A percentile compares a stretch with the other conserved stretches of the same genome.
Evolutionary conservation across 495 filamentous ascomycete genomes (phyloP).

Genomic region (Daldinia bambusicola): DNA sequence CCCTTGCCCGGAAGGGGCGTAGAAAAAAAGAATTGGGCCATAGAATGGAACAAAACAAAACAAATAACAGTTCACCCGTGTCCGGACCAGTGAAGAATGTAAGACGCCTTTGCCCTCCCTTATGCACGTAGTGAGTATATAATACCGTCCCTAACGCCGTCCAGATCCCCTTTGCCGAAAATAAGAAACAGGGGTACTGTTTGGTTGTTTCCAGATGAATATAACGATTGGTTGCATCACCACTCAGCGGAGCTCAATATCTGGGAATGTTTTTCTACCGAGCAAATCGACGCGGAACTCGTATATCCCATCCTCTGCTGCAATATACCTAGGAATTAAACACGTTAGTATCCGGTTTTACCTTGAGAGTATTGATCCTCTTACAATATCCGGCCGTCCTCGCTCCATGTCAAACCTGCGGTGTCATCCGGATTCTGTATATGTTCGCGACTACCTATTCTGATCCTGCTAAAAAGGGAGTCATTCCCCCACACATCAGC

Average conservation of each 20-base stretch:
- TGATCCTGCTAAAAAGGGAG: conserved; percentile 37
- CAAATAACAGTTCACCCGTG: neutral
- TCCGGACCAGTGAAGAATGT: conserved; percentile 14
- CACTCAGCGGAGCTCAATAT: conserved; percentile 63
- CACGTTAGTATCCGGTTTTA: conserved; percentile 29
- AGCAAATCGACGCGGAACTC: conserved; percentile 74
- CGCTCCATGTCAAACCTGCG: conserved; percentile 76
- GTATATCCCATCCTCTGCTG: conserved; percentile 78
- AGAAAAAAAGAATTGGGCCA: conserved; percentile 6
- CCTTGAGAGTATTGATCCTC: conserved; percentile 45
- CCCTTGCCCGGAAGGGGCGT: neutral
- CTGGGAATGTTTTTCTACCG: conserved; percentile 73
- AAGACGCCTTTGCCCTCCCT: conserved; percentile 26
- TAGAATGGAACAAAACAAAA: conserved; percentile 8
- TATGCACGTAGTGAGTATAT: conserved; percentile 35
- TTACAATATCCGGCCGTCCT: conserved; percentile 75
- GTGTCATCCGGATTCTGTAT: conserved; percentile 61
- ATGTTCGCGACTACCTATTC: conserved; percentile 43
- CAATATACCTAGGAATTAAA: conserved; percentile 67
- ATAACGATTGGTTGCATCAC: neutral
- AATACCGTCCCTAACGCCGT: conserved; percentile 23
- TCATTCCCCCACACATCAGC: conserved; percentile 46
- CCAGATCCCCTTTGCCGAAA: conserved; percentile 4
- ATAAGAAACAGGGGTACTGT: conserved; percentile 4
- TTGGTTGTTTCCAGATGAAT: conserved; percentile 18